Percentiles rank a stretch among this genome's conserved stretches.
Evolutionary conservation across 768 basidiomycete genomes (phyloP).

Genomic region (Sistotremastrum niveocremeum): DNA sequence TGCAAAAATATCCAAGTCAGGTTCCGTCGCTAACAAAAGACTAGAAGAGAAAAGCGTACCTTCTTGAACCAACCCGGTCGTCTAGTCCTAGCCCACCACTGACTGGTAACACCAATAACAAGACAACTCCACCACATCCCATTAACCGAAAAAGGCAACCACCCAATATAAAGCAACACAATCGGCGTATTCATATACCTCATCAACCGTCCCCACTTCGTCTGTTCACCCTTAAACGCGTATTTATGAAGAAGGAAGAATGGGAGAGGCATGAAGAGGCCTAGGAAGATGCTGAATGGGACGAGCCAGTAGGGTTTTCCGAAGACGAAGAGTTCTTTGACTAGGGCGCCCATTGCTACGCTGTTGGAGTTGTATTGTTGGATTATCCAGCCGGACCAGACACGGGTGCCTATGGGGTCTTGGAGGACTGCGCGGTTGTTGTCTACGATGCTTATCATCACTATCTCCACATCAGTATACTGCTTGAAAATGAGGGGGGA

Average conservation of each 20-base stretch:
- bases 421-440: slow-evolving; percentile 32
- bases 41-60: slow-evolving; percentile 10
- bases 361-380: slow-evolving; percentile 41
- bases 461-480: too few species aligned
- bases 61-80: slow-evolving; percentile 35
- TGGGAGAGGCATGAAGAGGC: slow-evolving; percentile 18
- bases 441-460: slow-evolving; percentile 35
- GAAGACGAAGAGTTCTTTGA: slow-evolving; percentile 36
- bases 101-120: slow-evolving; percentile 33
- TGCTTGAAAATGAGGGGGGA: too few species aligned
- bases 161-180: slow-evolving; percentile 12
- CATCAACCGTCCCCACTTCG: slow-evolving; percentile 8
- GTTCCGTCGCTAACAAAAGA: neutral
- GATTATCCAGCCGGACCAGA: slow-evolving; percentile 39
- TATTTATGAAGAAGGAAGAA: slow-evolving; percentile 14
- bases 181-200: slow-evolving; percentile 15
- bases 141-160: slow-evolving; percentile 15
- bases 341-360: slow-evolving; percentile 41
- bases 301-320: slow-evolving; percentile 31
- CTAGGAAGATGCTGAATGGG: slow-evolving; percentile 18
- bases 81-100: slow-evolving; percentile 34
- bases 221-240: slow-evolving; percentile 10
- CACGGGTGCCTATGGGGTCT: slow-evolving; percentile 35
- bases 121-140: slow-evolving; percentile 28
- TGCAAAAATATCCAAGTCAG: slow-evolving; percentile 2